Conservation (phyloP, 2,329 filamentous ascomycete species). For the Fusarium tricinctum region DNA sequence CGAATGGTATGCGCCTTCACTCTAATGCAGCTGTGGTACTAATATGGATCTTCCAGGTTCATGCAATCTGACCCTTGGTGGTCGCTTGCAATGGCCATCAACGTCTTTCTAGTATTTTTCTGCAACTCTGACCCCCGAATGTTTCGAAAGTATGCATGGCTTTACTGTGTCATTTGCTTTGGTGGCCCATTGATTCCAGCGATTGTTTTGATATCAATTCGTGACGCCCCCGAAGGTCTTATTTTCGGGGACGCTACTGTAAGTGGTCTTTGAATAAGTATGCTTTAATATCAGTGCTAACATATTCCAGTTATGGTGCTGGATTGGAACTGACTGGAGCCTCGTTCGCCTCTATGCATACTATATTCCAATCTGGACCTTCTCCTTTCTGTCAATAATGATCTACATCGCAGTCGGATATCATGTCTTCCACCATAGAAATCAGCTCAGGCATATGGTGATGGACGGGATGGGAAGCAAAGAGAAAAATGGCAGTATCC, state of each 20-base stretch:
- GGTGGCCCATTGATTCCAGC: slow-evolving; percentile 77
- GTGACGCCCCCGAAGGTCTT: slow-evolving; percentile 54
- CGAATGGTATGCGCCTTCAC: slow-evolving; percentile 66
- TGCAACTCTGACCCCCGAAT: slow-evolving; percentile 69
- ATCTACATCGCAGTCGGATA: slow-evolving; percentile 71
- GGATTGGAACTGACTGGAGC: slow-evolving; percentile 68
- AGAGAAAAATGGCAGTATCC: slow-evolving; percentile 35
- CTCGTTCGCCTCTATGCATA: slow-evolving; percentile 70
- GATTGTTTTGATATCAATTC: slow-evolving; percentile 73
- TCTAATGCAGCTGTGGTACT: background rate
- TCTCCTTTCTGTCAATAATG: slow-evolving; percentile 66
- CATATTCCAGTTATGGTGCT: slow-evolving; percentile 68
- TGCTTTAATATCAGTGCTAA: slow-evolving; percentile 17
- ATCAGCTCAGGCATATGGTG: slow-evolving; percentile 64
- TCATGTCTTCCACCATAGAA: slow-evolving; percentile 71
- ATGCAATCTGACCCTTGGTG: slow-evolving; percentile 82
- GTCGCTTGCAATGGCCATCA: slow-evolving; percentile 85
- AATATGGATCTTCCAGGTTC: slow-evolving; percentile 67
- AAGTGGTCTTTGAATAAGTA: slow-evolving; percentile 37
- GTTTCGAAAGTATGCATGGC: slow-evolving; percentile 77
- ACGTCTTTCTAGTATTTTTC: slow-evolving; percentile 80
- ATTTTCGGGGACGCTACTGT: slow-evolving; percentile 71
- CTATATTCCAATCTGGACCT: slow-evolving; percentile 73
- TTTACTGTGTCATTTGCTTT: slow-evolving; percentile 78
- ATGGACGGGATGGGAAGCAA: slow-evolving; percentile 45